Evolutionary conservation across 2,329 filamentous ascomycete genomes (phyloP), one percentile per base, ranked within the genome.

Genomic region (Colletotrichum sp.): DNA sequence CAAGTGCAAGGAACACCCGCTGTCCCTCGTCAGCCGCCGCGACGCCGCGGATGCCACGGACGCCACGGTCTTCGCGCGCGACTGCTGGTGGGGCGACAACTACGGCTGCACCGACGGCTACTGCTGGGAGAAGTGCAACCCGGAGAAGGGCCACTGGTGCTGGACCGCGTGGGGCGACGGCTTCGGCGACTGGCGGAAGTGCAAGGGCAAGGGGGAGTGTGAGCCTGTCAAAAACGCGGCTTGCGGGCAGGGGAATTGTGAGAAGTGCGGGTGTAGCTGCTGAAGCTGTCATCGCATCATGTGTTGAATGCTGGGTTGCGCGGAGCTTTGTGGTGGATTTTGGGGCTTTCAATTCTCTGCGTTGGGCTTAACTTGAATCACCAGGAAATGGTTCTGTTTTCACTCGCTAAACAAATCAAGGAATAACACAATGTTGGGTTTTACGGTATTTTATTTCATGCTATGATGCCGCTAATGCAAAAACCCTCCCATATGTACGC

Each of bases 81-180:
- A 64, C 13, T 64, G 67, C 57, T 71, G 58, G 36, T 71, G 26
- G 9, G 28, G 57, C 15, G 38, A 67, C 10, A n/a, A 43, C 9
- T 48, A 60, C 52, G 61, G 48, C 15, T 67, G 63, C 34, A 60
- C n/a, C 63, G 55, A 67, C 24, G 34, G 32, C 1, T 48, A 24
- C 34, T 67, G 61, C 52, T 72, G 69, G 61, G 18, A 43, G 34
- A 67, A 24, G 48, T 67, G 58, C 16, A 26, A 58, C 26, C 36
- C 43, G 2, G 21, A 13, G 10, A 26, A 55, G 16, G 38, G 68
- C 10, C 61, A 34, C 8, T 55, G 67, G 67, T 65, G 68, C 30
- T 71, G 68, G 58, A 65, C 28, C 15, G 38, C 68, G 6, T 36
- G 68, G 68, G 43, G 30, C 21, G 8, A 28, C 8, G 63, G 70